Evolutionary conservation across 225 moss, liverwort and hornwort species (phyloP), one percentile per base, ranked within the genome.

Genomic region (Antitrichia curtipendula): DNA sequence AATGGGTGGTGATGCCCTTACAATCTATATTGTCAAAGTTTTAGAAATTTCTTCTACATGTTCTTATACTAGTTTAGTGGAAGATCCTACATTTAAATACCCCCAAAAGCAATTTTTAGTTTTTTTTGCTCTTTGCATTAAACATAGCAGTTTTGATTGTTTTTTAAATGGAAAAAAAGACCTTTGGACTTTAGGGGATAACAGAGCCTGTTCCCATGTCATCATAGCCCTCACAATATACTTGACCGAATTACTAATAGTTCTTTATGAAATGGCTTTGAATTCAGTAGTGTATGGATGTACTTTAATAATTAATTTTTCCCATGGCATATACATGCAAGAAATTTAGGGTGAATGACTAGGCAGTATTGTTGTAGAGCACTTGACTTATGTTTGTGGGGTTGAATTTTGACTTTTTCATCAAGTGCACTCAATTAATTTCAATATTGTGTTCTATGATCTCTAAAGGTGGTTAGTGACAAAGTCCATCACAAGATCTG

Each of bases 11-110:
- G 10, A 47, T 47, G 47, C 3, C 10, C 47, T 47, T 47, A 45
- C 9, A 45, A 45, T n/a, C 7, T 74, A 12, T 3, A 0, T 2
- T 0, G 10, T 29, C 7, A 29, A 29, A 47, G 6, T 17, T 18
- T 70, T 45, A 9, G 2, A 45, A 45, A 27, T 41, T 70, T 70
- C 9, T 70, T n/a, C n/a, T n/a, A n/a, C n/a, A n/a, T n/a, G n/a
- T n/a, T n/a, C 5, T 17, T 14, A 1, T 23, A 40, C 3, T 14
- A 41, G 0, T 13, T 41, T 40, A 8, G 8, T 41, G 3, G 8
- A 69, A 40, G 8, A 69, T 15, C 69, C 24, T 40, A 41, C 4
- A 8, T 14, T 69, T 41, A 4, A 8, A 69, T n/a, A 11, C 7
- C 5, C 4, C 1, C 0, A 21, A 19, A n/a, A n/a, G 1, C 2